Evolutionary conservation across 805 yeast genomes (phyloP), one percentile per base, ranked within the genome.

Genomic region (Pichia rugopelliculosa): DNA sequence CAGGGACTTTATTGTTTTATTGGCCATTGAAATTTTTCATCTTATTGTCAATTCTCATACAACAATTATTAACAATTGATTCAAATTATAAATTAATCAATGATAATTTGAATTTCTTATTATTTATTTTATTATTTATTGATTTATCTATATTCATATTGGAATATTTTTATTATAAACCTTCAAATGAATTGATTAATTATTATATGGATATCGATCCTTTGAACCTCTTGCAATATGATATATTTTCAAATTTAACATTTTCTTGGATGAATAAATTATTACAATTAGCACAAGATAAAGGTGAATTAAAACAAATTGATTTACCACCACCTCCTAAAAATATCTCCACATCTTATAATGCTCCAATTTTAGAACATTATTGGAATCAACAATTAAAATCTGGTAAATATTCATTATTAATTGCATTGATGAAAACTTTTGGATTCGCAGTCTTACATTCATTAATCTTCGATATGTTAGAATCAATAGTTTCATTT

Each of bases 181-280:
- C 83, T 6, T 60, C 69, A n/a, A 58, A 62, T 18, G 66, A 66
- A 39, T 57, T 77, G 23, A 41, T 56, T 4, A 58, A 61, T 1
- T 66, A 66, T 41, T 73, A 63, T 50, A 57, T 65, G 8, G 63
- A 55, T 11, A 48, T 62, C 7, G 68, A 65, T 34, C 53, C 53
- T 36, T 30, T 54, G 10, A 30, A 30, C 2, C 34, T 46, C 6
- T 40, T 55, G 4, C 49, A 51, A 2, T 61, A 88, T 12, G 82
- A 90, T 60, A 68, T 89, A 15, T 78, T 91, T 53, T 83, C 95
- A 3, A 71, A 77, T 45, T 69, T 91, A 44, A 82, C 95, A 0
- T 91, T 93, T 63, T 69, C 81, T 24, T 93, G 99, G 98, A 87
- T 93, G 95, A 80, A 88, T 20, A 80, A 76, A 1, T 69, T 93